phyloP scores from a whole-genome alignment of 768 basidiomycete genomes.

The Postia placenta region DNA sequence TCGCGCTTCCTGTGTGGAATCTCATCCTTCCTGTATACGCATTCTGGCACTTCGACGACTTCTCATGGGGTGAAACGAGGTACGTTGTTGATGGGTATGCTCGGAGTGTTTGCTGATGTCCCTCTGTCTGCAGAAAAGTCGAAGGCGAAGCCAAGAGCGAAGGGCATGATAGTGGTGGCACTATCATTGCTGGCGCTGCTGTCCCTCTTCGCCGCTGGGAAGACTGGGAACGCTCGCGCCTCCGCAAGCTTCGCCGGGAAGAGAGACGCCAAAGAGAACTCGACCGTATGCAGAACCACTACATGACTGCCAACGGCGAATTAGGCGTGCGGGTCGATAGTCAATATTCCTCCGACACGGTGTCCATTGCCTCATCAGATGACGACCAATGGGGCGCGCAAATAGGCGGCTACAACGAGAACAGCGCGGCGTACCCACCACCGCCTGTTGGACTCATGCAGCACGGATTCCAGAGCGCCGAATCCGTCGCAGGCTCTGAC shows the following conservation, averaged over 20 bases:
- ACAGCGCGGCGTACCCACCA: slow-evolving; percentile 69
- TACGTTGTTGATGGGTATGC: slow-evolving; percentile 29
- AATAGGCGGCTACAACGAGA: slow-evolving; percentile 93
- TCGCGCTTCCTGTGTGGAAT: slow-evolving; percentile 95
- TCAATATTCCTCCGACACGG: slow-evolving; percentile 75
- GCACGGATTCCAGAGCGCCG: slow-evolving; percentile 29
- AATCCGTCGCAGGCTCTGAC: slow-evolving; percentile 62
- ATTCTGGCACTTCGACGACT: slow-evolving; percentile 99
- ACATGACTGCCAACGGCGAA: slow-evolving; percentile 60
- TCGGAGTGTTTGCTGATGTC: background rate
- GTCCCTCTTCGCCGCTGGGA: slow-evolving; percentile 99
- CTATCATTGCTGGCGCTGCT: slow-evolving; percentile 42
- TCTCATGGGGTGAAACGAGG: slow-evolving; percentile 99
- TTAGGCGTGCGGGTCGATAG: slow-evolving; percentile 44
- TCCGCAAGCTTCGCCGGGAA: slow-evolving; percentile 87
- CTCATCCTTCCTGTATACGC: slow-evolving; percentile 91
- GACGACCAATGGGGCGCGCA: slow-evolving; percentile 96
- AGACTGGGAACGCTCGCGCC: slow-evolving; percentile 95
- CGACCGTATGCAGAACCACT: slow-evolving; percentile 68
- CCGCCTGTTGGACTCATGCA: slow-evolving; percentile 72
- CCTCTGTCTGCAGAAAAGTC: slow-evolving; percentile 63
- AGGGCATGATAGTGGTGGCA: slow-evolving; percentile 67
- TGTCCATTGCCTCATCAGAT: slow-evolving; percentile 80
- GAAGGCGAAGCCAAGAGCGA: slow-evolving; percentile 82
- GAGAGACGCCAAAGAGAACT: slow-evolving; percentile 77